Evolutionary conservation across 2,329 filamentous ascomycete genomes (phyloP), one percentile per base, ranked within the genome.

Genomic region (Xylaria sp.): DNA sequence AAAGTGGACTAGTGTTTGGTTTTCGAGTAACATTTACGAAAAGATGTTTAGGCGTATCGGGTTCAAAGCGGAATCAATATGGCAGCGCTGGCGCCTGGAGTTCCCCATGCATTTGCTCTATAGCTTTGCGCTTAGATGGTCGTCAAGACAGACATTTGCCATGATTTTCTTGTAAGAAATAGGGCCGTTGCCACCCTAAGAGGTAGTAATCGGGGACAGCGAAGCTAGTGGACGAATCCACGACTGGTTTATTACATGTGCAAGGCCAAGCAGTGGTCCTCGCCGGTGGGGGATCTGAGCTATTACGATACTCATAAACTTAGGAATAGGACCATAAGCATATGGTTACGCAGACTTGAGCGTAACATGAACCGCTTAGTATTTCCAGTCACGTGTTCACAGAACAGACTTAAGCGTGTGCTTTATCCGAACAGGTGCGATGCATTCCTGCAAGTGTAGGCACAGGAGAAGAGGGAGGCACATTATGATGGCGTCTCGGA

Each of bases 51-150:
- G 55, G 28, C 46, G 43, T 65, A 61, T 53, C n/a, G 47, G 47
- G 61, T 57, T 63, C 40, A 52, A n/a, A 47, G 60, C 25, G 49
- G 60, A 15, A 64, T 63, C 38, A 54, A 61, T 45, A 66, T 63
- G 64, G 62, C 51, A 68, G 64, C 66, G 65, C 56, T 61, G 66
- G 66, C 66, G 66, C 61, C 43, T 28, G 66, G 66, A 62, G 66
- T 68, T 68, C 42, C 37, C 52, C 52, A 55, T 61, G 60, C 58
- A 65, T 60, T 57, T 62, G 53, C 56, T 61, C 38, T 50, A 15
- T 43, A 52, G 42, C 40, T 55, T 63, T 61, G 45, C 45, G n/a
- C 31, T 60, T 66, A 61, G 57, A 67, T 54, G 57, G 47, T 40
- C 15, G 31, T 23, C 52, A 57, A 47, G 47, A 38, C 58, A 51